Conservation (phyloP, 768 basidiomycete species). For the Leccinum ochraceum region DNA sequence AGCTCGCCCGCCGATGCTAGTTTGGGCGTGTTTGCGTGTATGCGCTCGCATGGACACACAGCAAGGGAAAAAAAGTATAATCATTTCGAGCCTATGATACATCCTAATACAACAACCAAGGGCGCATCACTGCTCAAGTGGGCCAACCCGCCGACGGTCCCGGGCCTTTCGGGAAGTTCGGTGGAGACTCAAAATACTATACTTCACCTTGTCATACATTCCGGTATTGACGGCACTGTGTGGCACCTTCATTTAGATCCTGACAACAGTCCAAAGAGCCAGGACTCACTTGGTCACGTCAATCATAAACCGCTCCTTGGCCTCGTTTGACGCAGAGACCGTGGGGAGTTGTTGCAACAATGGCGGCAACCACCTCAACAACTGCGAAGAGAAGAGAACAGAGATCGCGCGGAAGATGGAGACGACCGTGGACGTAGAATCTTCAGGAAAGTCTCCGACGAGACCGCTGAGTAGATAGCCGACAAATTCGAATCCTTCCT, state of each 20-base stretch:
- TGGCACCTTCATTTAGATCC: slow-evolving; percentile 2
- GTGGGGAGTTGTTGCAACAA: slow-evolving; percentile 72
- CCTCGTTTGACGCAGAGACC: slow-evolving; percentile 56
- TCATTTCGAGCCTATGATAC: slow-evolving; percentile 21
- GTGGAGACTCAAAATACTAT: slow-evolving; percentile 68
- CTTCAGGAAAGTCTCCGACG: slow-evolving; percentile 87
- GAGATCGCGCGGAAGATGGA: slow-evolving; percentile 75
- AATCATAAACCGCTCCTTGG: slow-evolving; percentile 69
- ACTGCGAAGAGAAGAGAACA: slow-evolving; percentile 63
- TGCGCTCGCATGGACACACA: slow-evolving; percentile 1
- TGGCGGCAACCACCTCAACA: slow-evolving; percentile 71
- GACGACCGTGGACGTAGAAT: slow-evolving; percentile 69
- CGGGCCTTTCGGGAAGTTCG: slow-evolving; percentile 74
- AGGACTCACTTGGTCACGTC: slow-evolving; percentile 72
- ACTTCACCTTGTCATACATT: slow-evolving; percentile 82
- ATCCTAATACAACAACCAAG: slow-evolving; percentile 7
- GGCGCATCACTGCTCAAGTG: slow-evolving; percentile 29
- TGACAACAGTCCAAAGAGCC: neutral
- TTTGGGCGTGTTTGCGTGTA: slow-evolving; percentile 29
- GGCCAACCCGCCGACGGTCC: slow-evolving; percentile 51
- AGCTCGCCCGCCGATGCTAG: slow-evolving; percentile 20
- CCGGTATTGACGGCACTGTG: slow-evolving; percentile 61
- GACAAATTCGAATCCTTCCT: slow-evolving; percentile 73
- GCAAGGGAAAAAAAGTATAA: slow-evolving; percentile 8
- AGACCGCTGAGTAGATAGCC: slow-evolving; percentile 74